Evolutionary conservation across 2,329 filamentous ascomycete genomes (phyloP).

Genomic region (Alternaria alternata): DNA sequence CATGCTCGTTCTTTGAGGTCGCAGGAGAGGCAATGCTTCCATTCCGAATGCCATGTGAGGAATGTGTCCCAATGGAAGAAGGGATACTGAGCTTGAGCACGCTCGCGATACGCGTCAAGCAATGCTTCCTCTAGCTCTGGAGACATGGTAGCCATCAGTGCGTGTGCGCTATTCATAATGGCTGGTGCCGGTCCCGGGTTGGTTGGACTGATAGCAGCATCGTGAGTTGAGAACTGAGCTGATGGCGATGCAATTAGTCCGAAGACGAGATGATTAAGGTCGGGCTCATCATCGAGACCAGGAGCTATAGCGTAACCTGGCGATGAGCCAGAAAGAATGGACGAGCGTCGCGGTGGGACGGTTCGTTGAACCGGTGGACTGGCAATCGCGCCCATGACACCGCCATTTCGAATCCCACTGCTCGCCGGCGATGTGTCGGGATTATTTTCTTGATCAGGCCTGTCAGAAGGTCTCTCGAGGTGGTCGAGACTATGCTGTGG

Average conservation of each 20-base stretch:
- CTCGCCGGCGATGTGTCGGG: constrained; percentile 1
- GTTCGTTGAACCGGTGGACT: background rate
- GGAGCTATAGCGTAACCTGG: constrained; percentile 9
- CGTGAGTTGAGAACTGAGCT: background rate
- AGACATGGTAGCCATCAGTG: constrained; percentile 17
- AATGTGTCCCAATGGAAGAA: constrained; percentile 31
- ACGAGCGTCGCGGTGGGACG: constrained; percentile 2
- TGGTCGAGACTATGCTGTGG: constrained; percentile 26
- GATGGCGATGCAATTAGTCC: constrained; percentile 25
- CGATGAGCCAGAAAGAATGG: constrained; percentile 13
- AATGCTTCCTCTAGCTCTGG: constrained; percentile 15
- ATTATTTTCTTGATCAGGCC: background rate
- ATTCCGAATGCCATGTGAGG: constrained; percentile 20
- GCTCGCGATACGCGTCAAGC: constrained; percentile 27
- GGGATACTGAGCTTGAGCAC: constrained; percentile 30
- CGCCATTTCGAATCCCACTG: background rate
- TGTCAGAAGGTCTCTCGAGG: constrained; percentile 1
- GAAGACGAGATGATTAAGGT: constrained; percentile 24
- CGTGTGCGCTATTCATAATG: constrained; percentile 7
- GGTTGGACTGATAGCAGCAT: background rate
- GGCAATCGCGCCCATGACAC: background rate
- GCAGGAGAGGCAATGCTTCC: constrained; percentile 17
- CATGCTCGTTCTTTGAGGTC: constrained; percentile 16
- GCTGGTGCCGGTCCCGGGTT: background rate
- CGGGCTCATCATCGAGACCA: constrained; percentile 12